Percentiles rank a stretch among this genome's conserved stretches.
Conservation (phyloP, 1,139 yeast genomes). For the Zygosaccharomyces sapae region DNA sequence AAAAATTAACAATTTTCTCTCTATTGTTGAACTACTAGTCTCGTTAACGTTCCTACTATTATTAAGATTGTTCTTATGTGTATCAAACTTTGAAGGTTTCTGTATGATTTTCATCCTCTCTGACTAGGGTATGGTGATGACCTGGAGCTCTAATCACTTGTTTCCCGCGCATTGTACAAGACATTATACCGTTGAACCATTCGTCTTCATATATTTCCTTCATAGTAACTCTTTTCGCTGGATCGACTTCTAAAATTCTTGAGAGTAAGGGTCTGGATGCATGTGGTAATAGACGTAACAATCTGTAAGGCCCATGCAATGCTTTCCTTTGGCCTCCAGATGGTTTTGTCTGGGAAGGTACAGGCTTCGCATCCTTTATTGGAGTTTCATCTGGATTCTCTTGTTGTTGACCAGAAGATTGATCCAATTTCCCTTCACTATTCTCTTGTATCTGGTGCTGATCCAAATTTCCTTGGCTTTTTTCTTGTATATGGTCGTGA, state of each 20-base stretch:
- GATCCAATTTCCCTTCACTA: no score
- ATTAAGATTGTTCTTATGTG: neutral
- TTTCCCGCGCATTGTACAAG: slow-evolving; percentile 45
- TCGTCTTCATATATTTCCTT: slow-evolving; percentile 62
- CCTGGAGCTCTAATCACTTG: slow-evolving; percentile 45
- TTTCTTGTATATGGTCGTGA: neutral
- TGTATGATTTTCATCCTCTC: slow-evolving; percentile 46
- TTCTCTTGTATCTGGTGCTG: no score
- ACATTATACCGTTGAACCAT: slow-evolving; percentile 63
- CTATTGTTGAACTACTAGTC: neutral
- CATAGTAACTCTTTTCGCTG: slow-evolving; percentile 63
- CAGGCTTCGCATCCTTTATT: slow-evolving; percentile 12
- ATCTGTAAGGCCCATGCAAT: slow-evolving; percentile 75
- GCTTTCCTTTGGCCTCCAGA: slow-evolving; percentile 27
- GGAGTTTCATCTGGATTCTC: neutral
- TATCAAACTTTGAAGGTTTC: slow-evolving; percentile 40
- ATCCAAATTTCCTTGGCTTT: neutral
- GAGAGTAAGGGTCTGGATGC: slow-evolving; percentile 77
- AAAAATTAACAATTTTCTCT: no score
- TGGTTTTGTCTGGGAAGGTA: slow-evolving; percentile 17
- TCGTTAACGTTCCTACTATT: neutral
- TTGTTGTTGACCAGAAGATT: slow-evolving; percentile 1
- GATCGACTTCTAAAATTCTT: slow-evolving; percentile 68
- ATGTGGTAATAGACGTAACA: slow-evolving; percentile 80
- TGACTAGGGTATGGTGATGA: slow-evolving; percentile 55